Base-by-base conservation (phyloP, 805 yeast genomes). In the Wickerhamomyces sydowiorum region DNA sequence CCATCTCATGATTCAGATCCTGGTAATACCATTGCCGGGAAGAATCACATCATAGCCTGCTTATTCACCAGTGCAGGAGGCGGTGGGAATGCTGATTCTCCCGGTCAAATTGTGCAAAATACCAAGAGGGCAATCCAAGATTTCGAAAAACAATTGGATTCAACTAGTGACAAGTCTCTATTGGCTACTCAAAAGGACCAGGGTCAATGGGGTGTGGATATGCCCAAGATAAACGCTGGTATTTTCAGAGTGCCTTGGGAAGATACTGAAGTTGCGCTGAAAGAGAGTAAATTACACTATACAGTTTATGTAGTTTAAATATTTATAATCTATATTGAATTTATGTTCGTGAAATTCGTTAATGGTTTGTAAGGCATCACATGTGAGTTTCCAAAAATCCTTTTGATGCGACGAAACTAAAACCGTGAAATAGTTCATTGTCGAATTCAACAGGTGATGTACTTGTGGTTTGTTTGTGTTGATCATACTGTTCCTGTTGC, bases 171-270 rank as follows among this genome's bases (percentile, higher is more conserved):
- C 18, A 34, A 35, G 10, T 14, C 1, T n/a, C 22, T 42, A 7
- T 38, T 27, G 4, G 25, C 14, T 31, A 40, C 20, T 43, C 23
- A 40, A 39, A 28, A 9, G 3, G 17, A 22, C 12, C 20, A 17
- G 52, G 56, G 2, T n/a, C 37, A 45, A 13, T 48, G 57, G 14
- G 57, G 59, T 0, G 54, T 86, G 3, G 70, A 71, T 48, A 76
- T 87, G 83, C 95, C 96, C 19, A 72, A 73, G 58, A 86, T 87
- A 50, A 87, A 87, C 52, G 75, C 91, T 24, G 95, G 95, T 0
- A 75, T 87, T 2, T 87, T 86, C 59, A 73, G 73, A 1, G 89
- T 85, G 7, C 93, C 95, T 0, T 86, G 95, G 95, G 71, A 67
- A 13, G 49, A 70, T 10, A 86, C 95, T 0, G 91, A 79, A 54